These are phyloP conservation scores for Parascedosporium putredinis DNA, from an alignment of 2,329 filamentous ascomycete genomes.

Conservation along the genomic window DNA sequence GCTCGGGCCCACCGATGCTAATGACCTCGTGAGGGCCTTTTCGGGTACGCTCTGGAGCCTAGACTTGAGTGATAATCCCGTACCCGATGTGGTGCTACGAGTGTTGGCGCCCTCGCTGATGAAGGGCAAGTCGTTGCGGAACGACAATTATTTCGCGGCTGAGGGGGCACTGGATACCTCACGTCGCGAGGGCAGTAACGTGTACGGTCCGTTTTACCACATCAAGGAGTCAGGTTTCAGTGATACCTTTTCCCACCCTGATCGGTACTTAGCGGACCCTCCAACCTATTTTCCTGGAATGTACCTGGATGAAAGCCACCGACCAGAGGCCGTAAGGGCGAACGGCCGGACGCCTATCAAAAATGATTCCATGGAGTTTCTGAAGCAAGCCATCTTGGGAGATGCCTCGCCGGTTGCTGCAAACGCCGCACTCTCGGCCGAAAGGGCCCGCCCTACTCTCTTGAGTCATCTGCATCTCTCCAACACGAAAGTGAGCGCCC, in stretches of 20 bases:
- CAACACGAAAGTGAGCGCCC: conserved; percentile 34
- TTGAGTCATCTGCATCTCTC: conserved; percentile 47
- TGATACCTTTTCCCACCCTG: conserved; percentile 30
- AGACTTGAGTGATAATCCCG: conserved; percentile 40
- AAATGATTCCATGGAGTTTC: conserved; percentile 21
- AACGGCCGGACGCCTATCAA: conserved; percentile 21
- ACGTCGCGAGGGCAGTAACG: conserved; percentile 18
- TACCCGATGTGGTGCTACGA: conserved; percentile 30
- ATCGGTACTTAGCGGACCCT: conserved; percentile 37
- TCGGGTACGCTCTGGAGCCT: conserved; percentile 41
- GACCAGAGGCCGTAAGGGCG: conserved; percentile 9
- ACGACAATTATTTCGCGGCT: conserved; percentile 26
- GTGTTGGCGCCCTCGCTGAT: background rate
- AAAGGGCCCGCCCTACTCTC: conserved; percentile 16
- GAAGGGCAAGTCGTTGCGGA: conserved; percentile 7
- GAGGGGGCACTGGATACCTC: conserved; percentile 33
- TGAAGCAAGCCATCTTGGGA: conserved; percentile 16
- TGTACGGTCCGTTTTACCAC: conserved; percentile 31
- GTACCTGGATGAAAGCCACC: conserved; percentile 1
- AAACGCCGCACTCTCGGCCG: conserved; percentile 4
- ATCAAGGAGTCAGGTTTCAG: conserved; percentile 39
- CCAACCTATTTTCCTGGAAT: conserved; percentile 26
- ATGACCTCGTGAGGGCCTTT: conserved; percentile 19
- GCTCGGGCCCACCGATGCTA: conserved; percentile 29
- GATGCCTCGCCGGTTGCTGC: conserved; percentile 17